Evolutionary conservation across 768 basidiomycete species (phyloP).

Genomic region (Agrocybe chaxingu): DNA sequence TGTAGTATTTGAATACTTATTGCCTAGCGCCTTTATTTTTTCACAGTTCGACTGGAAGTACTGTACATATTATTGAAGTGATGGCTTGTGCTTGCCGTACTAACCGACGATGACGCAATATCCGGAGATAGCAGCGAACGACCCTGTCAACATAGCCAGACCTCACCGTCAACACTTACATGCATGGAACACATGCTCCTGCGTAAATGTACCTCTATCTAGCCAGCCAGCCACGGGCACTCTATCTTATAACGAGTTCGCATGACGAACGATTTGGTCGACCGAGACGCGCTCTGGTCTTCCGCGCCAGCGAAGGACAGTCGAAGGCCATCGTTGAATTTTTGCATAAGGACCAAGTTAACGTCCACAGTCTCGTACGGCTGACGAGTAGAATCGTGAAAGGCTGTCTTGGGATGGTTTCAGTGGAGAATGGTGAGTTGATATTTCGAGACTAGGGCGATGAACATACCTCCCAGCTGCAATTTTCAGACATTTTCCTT

Average conservation of each 20-base stretch:
- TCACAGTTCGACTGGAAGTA: not conserved
- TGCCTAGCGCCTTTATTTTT: no score
- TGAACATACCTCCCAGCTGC: not conserved
- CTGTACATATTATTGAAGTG: not conserved
- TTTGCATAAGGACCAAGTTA: constrained; percentile 67
- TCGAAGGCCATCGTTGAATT: constrained; percentile 87
- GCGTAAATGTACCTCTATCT: constrained; percentile 71
- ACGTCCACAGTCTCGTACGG: constrained; percentile 59
- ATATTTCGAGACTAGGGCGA: not conserved
- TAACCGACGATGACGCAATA: not conserved
- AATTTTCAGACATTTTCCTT: constrained; percentile 72
- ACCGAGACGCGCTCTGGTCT: constrained; percentile 64
- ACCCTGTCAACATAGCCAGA: not conserved
- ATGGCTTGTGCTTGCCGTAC: not conserved
- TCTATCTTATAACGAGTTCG: constrained; percentile 70
- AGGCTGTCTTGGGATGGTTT: constrained; percentile 82
- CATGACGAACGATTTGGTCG: constrained; percentile 62
- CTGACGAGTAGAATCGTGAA: constrained; percentile 72
- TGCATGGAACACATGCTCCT: not conserved
- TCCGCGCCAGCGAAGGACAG: constrained; percentile 55
- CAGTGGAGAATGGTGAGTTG: constrained; percentile 61
- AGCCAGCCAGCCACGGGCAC: constrained; percentile 59
- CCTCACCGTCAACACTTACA: not conserved
- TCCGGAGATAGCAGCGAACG: no score
- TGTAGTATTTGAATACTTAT: no score